Evolutionary conservation across 176 grass and related monocot genomes (phyloP), one percentile per base, ranked within the genome.

Genomic region (Raddia distichophylla): DNA sequence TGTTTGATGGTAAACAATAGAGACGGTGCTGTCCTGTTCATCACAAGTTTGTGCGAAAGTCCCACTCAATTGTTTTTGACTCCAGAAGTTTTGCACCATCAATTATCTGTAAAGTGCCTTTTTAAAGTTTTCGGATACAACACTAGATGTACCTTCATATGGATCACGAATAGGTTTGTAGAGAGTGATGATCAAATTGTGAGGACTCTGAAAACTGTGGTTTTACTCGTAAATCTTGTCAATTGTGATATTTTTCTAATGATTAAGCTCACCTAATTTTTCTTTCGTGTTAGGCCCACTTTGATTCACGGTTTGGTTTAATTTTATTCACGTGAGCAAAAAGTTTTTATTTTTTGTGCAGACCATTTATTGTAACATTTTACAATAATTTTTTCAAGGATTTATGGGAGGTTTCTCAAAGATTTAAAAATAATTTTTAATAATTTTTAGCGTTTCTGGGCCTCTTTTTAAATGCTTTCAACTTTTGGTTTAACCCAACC

Each of bases 81-180:
- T 82, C 83, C 46, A 60, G 67, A 86, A 79, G 67, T 57, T 78
- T 44, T 69, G 76, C 73, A 78, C 74, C 67, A 71, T 70, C 70
- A 60, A 62, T 73, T 87, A 81, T 86, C 64, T 89, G 89, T 91
- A 77, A 87, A 87, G 85, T 84, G 76, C 55, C 55, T 67, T 87
- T 67, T 78, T 79, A 62, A 85, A 86, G 68, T 71, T 81, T 67
- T 42, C 18, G 1, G 74, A 82, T 86, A 86, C 67, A 47, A 85
- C 59, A 58, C 69, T 79, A 88, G 86, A 61, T 88, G 82, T 87
- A 76, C 77, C 56, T 67, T 51, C 70, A 85, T 79, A 74, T 88
- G 73, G 60, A 77, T 71, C 37, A 69, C 79, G 61, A 68, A 82
- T 84, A 87, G 81, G 65, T 76, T 57, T 87, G 71, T 87, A 72